A percentile compares a stretch with the other conserved stretches of the same genome.
Evolutionary conservation across 345 rosid genomes (phyloP).

Genomic region (Xanthoceras sorbifolium): DNA sequence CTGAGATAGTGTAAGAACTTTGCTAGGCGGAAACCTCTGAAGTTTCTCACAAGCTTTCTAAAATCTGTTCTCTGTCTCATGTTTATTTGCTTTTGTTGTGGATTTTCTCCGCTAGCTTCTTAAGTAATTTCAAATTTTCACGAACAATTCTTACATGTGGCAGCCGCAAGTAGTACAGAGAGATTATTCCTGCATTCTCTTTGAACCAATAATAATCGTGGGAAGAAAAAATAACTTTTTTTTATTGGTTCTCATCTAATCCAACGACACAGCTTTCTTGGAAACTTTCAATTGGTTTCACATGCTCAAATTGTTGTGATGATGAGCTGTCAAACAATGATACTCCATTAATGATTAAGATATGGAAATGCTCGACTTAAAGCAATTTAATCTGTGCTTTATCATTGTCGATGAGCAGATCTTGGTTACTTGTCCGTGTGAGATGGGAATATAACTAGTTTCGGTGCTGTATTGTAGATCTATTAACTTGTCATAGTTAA

Average conservation of each 20-base stretch:
- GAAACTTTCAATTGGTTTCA: neutral
- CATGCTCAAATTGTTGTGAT: neutral
- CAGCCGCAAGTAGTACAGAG: neutral
- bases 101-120: neutral
- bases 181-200: neutral
- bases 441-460: neutral
- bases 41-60: neutral
- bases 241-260: neutral
- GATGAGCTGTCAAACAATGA: neutral
- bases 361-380: neutral
- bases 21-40: neutral
- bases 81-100: neutral
- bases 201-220: neutral
- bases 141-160: neutral
- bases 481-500: slow-evolving; percentile 13
- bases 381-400: slow-evolving; percentile 1
- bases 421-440: neutral
- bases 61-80: neutral
- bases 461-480: slow-evolving; percentile 11
- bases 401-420: neutral
- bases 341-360: neutral
- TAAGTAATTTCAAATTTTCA: neutral
- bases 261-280: neutral
- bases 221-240: neutral
- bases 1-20: neutral